Base-by-base conservation (phyloP, 2,329 filamentous ascomycete species). In the Magnaporthiopsis incrustans region DNA sequence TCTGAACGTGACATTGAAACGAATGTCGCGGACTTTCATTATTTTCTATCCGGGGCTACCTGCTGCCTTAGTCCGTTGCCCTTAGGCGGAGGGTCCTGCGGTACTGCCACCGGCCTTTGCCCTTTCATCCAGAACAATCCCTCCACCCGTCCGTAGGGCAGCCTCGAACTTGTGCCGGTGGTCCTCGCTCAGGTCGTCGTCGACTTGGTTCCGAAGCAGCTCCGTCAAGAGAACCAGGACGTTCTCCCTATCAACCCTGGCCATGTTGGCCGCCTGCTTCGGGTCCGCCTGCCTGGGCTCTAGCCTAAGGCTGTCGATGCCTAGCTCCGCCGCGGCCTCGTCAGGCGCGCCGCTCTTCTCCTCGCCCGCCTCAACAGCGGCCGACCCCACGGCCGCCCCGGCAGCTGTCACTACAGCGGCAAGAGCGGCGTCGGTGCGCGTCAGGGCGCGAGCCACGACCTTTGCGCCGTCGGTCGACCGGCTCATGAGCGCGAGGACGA, bases 401-500 rank as follows among this genome's bases (percentile, higher is more conserved):
- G 38, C 27, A 14, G 61, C 61, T 11, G 26, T 11, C 14, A 32
- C n/a, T 2, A 58, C 18, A 11, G 61, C 61, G 1, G 15, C 50
- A 3, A 58, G 18, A 3, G 61, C 61, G 18, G n/a, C 61, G 3
- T 76, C 77, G 0, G 76, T 70, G 0, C 78, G 73, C 12, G 77
- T 71, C 59, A 86, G 71, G 1, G 80, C 72, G 15, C 75, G 73
- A 11, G 77, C 68, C 25, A 84, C 78, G 14, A 82, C 73, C 2
- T 71, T 69, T 2, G 82, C 80, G 10, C 84, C 84, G 50, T 82
- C 79, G 1, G 70, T 64, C 1, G 80, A 79, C 33, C 84, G 78
- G 57, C 80, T 79, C 79, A 88, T 83, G 44, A 88, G 78, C 2
- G 86, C 86, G 62, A 87, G 78, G 7, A 86, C 80, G 67, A 88